Base-by-base conservation (phyloP, 805 yeast genomes). In the Nakazawaea ernobii region DNA sequence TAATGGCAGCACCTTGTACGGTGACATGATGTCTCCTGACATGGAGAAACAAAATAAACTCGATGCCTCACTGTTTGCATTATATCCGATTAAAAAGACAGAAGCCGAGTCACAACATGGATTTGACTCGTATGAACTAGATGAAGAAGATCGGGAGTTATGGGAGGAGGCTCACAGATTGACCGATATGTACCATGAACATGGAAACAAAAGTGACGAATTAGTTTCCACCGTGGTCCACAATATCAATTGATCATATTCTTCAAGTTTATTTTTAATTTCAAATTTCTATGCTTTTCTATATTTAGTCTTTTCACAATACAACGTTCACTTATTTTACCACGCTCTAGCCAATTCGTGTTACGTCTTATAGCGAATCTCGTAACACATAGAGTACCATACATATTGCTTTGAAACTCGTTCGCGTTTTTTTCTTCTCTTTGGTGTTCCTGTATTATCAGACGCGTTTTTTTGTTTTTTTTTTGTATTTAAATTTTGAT, bases 71-170 rank as follows among this genome's bases (percentile, higher is more conserved):
- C 29, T 17, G 27, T 39, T 17, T 17, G 4, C 13, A 8, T 39
- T 39, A n/a, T 39, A 39, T 26, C 50, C 47, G 8, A 17, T 35
- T 8, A 42, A 32, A 35, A 26, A 42, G 9, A 17, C 11, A 14
- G n/a, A 14, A 13, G 35, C 11, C 6, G 11, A 14, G 26, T n/a
- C 6, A 11, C 61, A 38, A 61, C 67, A 66, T 14, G 65, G 60
- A 4, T 52, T 63, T 14, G 57, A 60, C 17, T 55, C 59, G 6
- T 28, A 53, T 30, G 60, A 56, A 40, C 39, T 57, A 27, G 57
- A 43, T 28, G 47, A 47, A 14, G 43, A 50, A 13, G 50, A 47
- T 13, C 38, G 37, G 32, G 13, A 14, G 26, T 36, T 46, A 15
- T 46, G 49, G 49, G 41, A 20, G 26, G 45, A 46, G 30, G 43